These are phyloP conservation scores for Musa schizocarpa DNA, from an alignment of 176 grass and related monocot species.

Conservation along the genomic window DNA sequence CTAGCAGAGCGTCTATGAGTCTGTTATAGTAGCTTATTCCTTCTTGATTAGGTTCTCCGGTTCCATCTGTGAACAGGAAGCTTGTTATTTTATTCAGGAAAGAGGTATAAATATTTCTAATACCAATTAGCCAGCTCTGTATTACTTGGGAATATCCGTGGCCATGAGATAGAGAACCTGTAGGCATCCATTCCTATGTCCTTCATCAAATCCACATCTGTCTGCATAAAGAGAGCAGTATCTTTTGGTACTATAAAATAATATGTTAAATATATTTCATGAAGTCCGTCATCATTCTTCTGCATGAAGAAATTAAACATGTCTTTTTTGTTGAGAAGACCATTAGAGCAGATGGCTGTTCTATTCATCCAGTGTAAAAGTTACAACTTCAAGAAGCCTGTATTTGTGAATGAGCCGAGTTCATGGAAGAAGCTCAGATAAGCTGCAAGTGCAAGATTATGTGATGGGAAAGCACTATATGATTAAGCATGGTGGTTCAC, in stretches of 20 bases:
- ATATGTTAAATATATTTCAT: no score
- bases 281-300: neutral
- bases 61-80: conserved; percentile 62
- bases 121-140: neutral
- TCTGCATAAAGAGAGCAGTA: conserved; percentile 23
- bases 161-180: conserved; percentile 94
- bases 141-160: conserved; percentile 92
- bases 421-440: no score
- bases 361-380: no score
- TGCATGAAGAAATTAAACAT: no score
- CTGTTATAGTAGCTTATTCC: conserved; percentile 78
- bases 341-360: no score
- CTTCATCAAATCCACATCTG: conserved; percentile 81
- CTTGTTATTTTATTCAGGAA: conserved; percentile 9
- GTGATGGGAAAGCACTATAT: no score
- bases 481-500: no score
- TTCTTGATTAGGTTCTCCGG: conserved; percentile 75
- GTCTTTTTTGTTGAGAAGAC: no score
- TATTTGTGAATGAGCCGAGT: no score
- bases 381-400: no score
- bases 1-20: conserved; percentile 63
- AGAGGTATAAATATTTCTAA: neutral
- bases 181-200: conserved; percentile 82
- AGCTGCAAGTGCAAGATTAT: no score
- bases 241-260: no score